These are phyloP conservation scores for Arthroderma sp. DNA, from an alignment of 2,329 filamentous ascomycete genomes.

Conservation along the genomic window DNA sequence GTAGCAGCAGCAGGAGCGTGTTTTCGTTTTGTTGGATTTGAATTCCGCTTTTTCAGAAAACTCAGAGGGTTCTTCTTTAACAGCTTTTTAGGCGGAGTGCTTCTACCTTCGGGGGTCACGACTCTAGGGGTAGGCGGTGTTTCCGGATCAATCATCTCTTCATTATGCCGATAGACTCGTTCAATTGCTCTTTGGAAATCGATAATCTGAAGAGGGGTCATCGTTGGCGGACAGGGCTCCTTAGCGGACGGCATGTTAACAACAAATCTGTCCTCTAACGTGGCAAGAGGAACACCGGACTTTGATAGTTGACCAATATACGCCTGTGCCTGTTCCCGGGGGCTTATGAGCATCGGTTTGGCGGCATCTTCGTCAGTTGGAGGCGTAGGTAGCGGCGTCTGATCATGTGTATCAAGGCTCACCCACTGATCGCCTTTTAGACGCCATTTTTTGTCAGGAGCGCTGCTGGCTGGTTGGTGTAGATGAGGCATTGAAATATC, in stretches of 20 bases:
- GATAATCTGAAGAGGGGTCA: slow-evolving; percentile 26
- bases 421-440: slow-evolving; percentile 25
- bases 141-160: slow-evolving; percentile 20
- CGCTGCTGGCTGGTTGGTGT: slow-evolving; percentile 8
- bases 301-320: slow-evolving; percentile 16
- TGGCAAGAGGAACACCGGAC: slow-evolving; percentile 19
- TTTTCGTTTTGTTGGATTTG: slow-evolving; percentile 9
- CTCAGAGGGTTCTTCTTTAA: slow-evolving; percentile 9
- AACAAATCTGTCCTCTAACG: slow-evolving; percentile 30
- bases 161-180: slow-evolving; percentile 18
- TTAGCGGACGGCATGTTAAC: slow-evolving; percentile 32
- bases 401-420: slow-evolving; percentile 17
- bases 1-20: too few relatives aligned
- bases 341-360: neutral
- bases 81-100: slow-evolving; percentile 15
- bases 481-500: slow-evolving; percentile 11
- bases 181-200: slow-evolving; percentile 28
- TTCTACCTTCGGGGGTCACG: slow-evolving; percentile 18
- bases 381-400: slow-evolving; percentile 11
- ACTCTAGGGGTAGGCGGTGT: slow-evolving; percentile 20
- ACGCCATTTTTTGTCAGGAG: slow-evolving; percentile 18
- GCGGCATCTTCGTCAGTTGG: slow-evolving; percentile 1
- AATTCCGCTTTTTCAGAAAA: slow-evolving; percentile 11
- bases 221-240: slow-evolving; percentile 27
- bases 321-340: slow-evolving; percentile 5